Evolutionary conservation across 2,329 filamentous ascomycete species (phyloP), one percentile per base, ranked within the genome.

Genomic region (Aspergillus hortae): DNA sequence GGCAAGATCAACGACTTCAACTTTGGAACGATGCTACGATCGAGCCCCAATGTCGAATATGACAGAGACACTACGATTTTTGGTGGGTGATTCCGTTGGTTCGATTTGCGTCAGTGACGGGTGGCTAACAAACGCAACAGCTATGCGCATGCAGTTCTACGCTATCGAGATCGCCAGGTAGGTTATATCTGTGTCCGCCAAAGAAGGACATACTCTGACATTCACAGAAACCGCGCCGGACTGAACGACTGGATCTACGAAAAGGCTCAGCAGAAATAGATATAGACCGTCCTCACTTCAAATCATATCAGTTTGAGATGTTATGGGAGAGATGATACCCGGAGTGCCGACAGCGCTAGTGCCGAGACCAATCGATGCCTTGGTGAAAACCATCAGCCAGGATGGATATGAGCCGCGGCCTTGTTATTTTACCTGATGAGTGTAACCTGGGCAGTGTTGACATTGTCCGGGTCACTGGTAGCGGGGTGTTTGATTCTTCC

Each of bases 231-330:
- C 75, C 87, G 87, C 55, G 82, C 83, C 49, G 92, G 92, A 25
- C 75, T 97, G 53, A 99, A 99, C 67, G 94, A 99, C 73, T 99
- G 94, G 94, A 85, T 99, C 57, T 94, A 92, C 72, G 92, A 97
- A 75, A 81, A 89, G 70, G 83, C 79, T 80, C 51, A 77, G 70
- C 71, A 73, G 60, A 66, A 66, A 56, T 67, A 67, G 55, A 51
- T 35, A 15, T 15, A 50, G 12, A 44, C 58, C 14, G 67, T 57
- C 52, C 61, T 25, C 15, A 35, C 9, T 15, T 42, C 40, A 4
- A 17, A 12, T n/a, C 40, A 19, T 42, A 17, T 6, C 15, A 19
- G 4, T 6, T 23, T 17, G 35, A 15, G 4, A n/a, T 38, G 35
- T 38, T 38, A 7, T 4, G 7, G 35, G 35, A 38, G 35, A 38